Base-by-base conservation (phyloP, 169 alveolate genomes). In the Cryptosporidium meleagridis region DNA sequence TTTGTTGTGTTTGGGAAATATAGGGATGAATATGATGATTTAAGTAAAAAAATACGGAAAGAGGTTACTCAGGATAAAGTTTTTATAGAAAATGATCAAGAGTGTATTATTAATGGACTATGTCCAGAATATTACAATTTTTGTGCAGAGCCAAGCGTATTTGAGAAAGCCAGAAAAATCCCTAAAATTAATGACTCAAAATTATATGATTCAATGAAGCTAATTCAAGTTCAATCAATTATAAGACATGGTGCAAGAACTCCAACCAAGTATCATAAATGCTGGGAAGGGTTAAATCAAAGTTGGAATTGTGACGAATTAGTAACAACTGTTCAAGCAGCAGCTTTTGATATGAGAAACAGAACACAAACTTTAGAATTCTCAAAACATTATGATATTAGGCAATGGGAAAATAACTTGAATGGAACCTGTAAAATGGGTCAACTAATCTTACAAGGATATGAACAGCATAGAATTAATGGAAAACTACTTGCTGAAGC, bases 361-460 rank as follows among this genome's bases (percentile, higher is more conserved):
- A 58, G 59, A 29, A 80, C 89, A 14, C 73, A 80, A 45, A 80
- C 89, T 59, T 41, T 80, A 41, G 89, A 80, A 65, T 80, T 80
- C 41, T 80, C 89, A 16, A 80, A 80, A 21, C 89, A 80, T 31
- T 80, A 80, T 65, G 89, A 80, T 48, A 62, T 80, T 37, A 80
- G 89, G 29, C 89, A 80, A 35, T 80, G 80, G 75, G 89, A 80
- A 39, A 80, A 80, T 44, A 80, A 80, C n/a, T 62, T 80, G 26
- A 80, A 80, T 41, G 89, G 89, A 61, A 80, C 89, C 1, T 80
- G 89, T 35, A 59, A 80, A 80, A 80, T 80, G 89, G 89, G 89
- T 37, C 89, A 80, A n/a, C 51, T 80, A 39, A 62, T 80, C 10
- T 37, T 67, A 9, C 80, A 80, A 26, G 89, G 89, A 61, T 80